phyloP scores from a whole-genome alignment of 345 rosid species.

The Gossypium thurberi region DNA sequence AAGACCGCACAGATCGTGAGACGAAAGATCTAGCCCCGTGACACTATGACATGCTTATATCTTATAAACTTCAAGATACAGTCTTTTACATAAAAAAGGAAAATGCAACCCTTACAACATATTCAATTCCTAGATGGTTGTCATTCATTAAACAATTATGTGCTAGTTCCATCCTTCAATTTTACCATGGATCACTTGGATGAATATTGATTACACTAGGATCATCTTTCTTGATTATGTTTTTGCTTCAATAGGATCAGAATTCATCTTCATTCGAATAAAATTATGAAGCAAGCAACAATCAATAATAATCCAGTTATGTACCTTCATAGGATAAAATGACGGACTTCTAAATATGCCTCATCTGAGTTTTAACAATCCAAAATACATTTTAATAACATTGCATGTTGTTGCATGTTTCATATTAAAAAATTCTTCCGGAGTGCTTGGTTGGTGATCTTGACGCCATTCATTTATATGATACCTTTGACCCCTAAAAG shows the following conservation, averaged over 20 bases:
- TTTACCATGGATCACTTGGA: background rate
- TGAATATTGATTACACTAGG: background rate
- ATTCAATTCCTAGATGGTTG: background rate
- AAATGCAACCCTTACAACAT: no score
- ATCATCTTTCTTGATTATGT: background rate
- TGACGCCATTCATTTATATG: no score
- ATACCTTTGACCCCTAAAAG: no score
- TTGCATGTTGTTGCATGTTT: no score
- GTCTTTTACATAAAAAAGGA: no score
- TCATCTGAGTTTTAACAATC: background rate
- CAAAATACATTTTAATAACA: background rate
- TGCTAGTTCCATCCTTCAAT: background rate
- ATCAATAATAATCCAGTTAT: background rate
- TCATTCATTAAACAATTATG: background rate
- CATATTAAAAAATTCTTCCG: no score
- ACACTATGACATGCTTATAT: no score
- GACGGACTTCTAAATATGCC: background rate
- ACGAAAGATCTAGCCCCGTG: no score
- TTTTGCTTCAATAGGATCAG: background rate
- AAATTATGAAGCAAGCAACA: background rate
- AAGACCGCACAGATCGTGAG: fast-evolving
- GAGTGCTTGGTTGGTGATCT: no score
- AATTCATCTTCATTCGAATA: background rate
- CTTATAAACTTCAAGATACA: no score
- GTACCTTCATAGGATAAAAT: background rate